Base-by-base conservation (phyloP, 1,139 yeast genomes). In the Saccharomycopsis phalli region DNA sequence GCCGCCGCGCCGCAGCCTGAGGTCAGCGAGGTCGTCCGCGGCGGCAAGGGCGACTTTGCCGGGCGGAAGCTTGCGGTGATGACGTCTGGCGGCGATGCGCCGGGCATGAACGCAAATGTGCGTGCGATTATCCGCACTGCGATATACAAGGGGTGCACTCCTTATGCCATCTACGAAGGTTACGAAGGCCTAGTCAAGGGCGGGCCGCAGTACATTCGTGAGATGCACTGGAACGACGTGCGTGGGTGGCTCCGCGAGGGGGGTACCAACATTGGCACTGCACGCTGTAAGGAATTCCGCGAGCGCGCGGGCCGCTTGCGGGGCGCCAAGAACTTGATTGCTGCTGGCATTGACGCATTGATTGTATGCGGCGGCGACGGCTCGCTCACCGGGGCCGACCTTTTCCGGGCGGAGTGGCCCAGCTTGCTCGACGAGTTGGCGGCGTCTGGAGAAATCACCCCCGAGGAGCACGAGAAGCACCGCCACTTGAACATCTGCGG, bases 281-380 rank as follows among this genome's bases (percentile, higher is more conserved):
- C 98, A 13, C 72, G 98, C 58, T 86, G 95, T 58, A 70, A 67
- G 59, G 88, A 76, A 50, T 91, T 91, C 64, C 72, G 79, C 54
- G 93, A 87, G 58, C 74, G 95, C 47, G 67, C 68, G 41, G 97
- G 98, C 38, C 74, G 98, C 54, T 68, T 86, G 48, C 58, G 63
- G 42, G 95, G 87, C 34, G 93, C 94, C 44, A 76, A 76, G 58
- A 84, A 88, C 60, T 71, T 88, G 76, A 76, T 88, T 54, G 71
- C 69, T 40, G 80, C 83, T 44, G 97, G 97, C 47, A 88, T 91
- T 49, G 97, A 91, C 58, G 97, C 95, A 0, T 69, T 91, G 51
- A 79, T 91, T 52, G 96, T 91, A n/a, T 86, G 96, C 64, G 98
- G 98, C 55, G 98, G 98, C 63, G 98, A 91, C 58, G 98, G 98